These are phyloP conservation scores for Backusella parvicylindrica DNA, from an alignment of 192 early-diverging fungal species.

Conservation along the genomic window DNA sequence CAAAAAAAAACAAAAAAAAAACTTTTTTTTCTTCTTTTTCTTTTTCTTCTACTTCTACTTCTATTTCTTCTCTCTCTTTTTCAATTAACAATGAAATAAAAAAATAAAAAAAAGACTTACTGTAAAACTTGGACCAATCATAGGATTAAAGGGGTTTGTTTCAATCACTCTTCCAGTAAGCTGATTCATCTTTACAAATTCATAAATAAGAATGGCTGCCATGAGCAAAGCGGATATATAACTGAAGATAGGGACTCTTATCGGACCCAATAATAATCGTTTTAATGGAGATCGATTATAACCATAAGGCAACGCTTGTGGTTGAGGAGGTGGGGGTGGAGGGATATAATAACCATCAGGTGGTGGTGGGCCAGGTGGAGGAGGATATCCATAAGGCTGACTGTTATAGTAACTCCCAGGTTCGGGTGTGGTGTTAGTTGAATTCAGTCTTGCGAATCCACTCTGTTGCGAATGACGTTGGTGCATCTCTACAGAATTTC, in stretches of 20 bases:
- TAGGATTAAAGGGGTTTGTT: slow-evolving; percentile 68
- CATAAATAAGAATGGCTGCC: slow-evolving; percentile 46
- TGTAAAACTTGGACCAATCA: slow-evolving; percentile 72
- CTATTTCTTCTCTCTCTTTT: background rate
- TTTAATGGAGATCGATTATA: background rate
- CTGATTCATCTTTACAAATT: slow-evolving; percentile 54
- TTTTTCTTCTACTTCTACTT: background rate
- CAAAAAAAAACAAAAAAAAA: slow-evolving; percentile 9
- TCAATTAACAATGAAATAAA: background rate
- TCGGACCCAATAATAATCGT: slow-evolving; percentile 16
- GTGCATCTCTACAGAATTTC: slow-evolving; percentile 1
- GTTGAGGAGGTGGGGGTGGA: background rate
- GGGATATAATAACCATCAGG: background rate
- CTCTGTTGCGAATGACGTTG: background rate
- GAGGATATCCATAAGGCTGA: background rate
- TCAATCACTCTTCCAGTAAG: slow-evolving; percentile 60
- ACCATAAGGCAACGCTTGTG: background rate
- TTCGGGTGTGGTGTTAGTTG: background rate
- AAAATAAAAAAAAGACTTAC: slow-evolving; percentile 23
- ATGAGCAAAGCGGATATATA: slow-evolving; percentile 43
- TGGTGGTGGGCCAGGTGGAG: background rate
- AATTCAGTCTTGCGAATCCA: background rate
- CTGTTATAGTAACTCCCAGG: background rate
- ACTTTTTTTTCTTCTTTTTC: background rate
- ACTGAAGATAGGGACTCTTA: slow-evolving; percentile 44